Evolutionary conservation across 371 early-diverging fungal genomes (phyloP).

Genomic region (Mucor lusitanicus): DNA sequence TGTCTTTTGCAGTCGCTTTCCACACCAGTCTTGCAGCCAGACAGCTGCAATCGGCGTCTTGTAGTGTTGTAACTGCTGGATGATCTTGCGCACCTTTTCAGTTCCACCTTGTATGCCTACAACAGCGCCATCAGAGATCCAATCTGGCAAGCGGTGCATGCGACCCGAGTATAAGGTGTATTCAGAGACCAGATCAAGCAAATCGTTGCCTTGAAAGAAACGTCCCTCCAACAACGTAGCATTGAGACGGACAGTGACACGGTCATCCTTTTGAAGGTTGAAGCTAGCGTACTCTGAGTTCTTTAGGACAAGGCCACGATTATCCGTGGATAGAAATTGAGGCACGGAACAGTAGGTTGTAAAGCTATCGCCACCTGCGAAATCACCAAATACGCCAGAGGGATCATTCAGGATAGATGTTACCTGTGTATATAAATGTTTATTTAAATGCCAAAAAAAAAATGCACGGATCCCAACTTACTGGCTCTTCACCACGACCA

Average conservation of each 20-base stretch:
- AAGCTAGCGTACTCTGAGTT: constrained; percentile 46
- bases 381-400: constrained; percentile 27
- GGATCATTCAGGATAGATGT: constrained; percentile 28
- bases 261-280: constrained; percentile 33
- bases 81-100: constrained; percentile 31
- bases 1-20: constrained; percentile 36
- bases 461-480: too few relatives aligned
- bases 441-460: too few relatives aligned
- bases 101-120: constrained; percentile 47
- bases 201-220: constrained; percentile 26
- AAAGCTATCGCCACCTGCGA: constrained; percentile 30
- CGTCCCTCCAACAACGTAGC: constrained; percentile 20
- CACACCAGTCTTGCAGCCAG: constrained; percentile 51
- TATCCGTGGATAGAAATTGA: constrained; percentile 43
- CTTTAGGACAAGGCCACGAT: constrained; percentile 39
- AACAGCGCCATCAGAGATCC: constrained; percentile 41
- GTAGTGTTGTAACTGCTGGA: constrained; percentile 22
- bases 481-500: constrained; percentile 39
- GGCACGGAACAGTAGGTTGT: constrained; percentile 44
- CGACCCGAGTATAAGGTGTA: constrained; percentile 47
- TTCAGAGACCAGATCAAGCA: constrained; percentile 41
- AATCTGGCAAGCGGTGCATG: constrained; percentile 42
- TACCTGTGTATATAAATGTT: too few relatives aligned
- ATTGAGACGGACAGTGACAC: constrained; percentile 34
- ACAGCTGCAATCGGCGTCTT: constrained; percentile 41